Base-by-base conservation (phyloP, 768 basidiomycete species). In the Pilatotrama ljubarskyi region DNA sequence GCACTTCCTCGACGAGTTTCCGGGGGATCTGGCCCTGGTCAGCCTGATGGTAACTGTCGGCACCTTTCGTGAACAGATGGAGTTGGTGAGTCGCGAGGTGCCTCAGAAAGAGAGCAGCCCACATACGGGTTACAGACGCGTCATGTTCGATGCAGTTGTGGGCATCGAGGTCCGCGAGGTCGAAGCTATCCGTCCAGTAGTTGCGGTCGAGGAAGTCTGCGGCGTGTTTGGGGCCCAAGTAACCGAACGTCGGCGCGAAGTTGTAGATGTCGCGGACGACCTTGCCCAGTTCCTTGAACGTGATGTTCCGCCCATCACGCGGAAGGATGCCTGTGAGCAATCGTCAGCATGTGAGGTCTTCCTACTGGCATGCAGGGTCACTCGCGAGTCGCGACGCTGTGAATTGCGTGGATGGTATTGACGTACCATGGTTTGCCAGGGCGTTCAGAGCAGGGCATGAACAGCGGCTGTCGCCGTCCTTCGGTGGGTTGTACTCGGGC, bases 141-240 rank as follows among this genome's bases (percentile, higher is more conserved):
- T 89, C 86, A 64, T 89, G 86, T 63, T 89, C 87, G 58, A 90
- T 89, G 8, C 86, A 85, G 59, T 91, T 91, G 70, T 92, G 91
- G 15, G 87, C 68, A 68, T 83, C 82, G 32, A 93, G 75, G 35
- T 92, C 89, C 11, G 75, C 72, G 11, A 93, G 74, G 67, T 91
- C 83, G 62, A 90, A 82, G 10, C 76, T 82, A 57, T 85, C 91
- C 11, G 62, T 79, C 57, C 65, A 64, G 64, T 90, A 91, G 22
- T 73, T 75, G 62, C 80, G 84, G 9, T 79, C 76, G 55, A 93
- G 71, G 74, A 86, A 76, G 14, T 76, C 69, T 3, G 91, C 88
- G 0, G 82, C 80, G 67, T 74, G 83, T 53, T 83, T 82, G 8
- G 88, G 84, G 0, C 88, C 86, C 66, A 83, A 90, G 63, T 75